Percentiles rank a stretch among this genome's conserved stretches.
Conservation (phyloP, 2,329 filamentous ascomycete species). For the Aspergillus pseudotamarii region DNA sequence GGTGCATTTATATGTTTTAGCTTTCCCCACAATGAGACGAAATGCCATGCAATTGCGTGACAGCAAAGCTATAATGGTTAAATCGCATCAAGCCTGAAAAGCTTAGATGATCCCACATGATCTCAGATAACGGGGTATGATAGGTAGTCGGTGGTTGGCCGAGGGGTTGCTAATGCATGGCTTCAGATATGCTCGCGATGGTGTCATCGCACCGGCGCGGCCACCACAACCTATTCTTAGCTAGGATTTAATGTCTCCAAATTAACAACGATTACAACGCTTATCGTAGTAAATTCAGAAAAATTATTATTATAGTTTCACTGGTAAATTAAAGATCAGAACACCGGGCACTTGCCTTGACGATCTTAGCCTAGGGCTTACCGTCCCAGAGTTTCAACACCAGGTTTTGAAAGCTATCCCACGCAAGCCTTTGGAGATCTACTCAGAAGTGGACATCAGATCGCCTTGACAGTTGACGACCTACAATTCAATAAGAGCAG, state of each 20-base stretch:
- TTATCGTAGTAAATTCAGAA: not conserved
- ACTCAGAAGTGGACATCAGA: too few relatives aligned
- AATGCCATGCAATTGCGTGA: conserved; percentile 7
- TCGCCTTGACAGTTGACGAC: too few relatives aligned
- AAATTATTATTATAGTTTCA: not conserved
- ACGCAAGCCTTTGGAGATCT: too few relatives aligned
- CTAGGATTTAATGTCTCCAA: not conserved
- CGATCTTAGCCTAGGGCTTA: too few relatives aligned
- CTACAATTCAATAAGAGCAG: too few relatives aligned
- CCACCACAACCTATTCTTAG: conserved; percentile 29
- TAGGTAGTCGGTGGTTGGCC: not conserved
- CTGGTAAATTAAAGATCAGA: not conserved
- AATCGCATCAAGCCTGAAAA: not conserved
- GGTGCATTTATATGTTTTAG: not conserved
- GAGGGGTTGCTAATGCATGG: not conserved
- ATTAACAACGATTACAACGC: not conserved
- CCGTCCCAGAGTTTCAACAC: too few relatives aligned
- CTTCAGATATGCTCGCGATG: conserved; percentile 6
- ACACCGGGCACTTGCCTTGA: not conserved
- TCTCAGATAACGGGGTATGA: not conserved
- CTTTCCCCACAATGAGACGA: not conserved
- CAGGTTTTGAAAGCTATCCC: too few relatives aligned
- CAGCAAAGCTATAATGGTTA: not conserved
- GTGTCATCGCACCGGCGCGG: conserved; percentile 2
- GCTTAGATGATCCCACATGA: not conserved